These are phyloP conservation scores for Cutaneotrichosporon sp. DNA, from an alignment of 1,284 basidiomycete species.

Conservation along the genomic window DNA sequence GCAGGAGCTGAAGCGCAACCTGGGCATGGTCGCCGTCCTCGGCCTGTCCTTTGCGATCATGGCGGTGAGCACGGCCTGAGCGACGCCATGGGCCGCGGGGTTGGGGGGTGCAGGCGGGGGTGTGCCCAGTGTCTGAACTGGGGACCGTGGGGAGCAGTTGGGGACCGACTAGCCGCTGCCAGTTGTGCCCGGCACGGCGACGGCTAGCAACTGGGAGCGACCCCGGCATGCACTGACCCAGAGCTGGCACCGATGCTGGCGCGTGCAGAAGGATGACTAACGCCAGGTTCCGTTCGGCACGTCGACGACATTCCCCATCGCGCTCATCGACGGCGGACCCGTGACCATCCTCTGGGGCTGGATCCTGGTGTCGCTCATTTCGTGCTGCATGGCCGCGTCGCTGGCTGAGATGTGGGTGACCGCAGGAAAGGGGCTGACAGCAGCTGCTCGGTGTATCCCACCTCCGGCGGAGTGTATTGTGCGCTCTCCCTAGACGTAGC, in stretches of 20 bases:
- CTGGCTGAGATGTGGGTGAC: constrained; percentile 53
- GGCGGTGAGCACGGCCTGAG: constrained; percentile 47
- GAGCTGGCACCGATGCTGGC: too few relatives aligned
- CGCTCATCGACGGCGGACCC: constrained; percentile 55
- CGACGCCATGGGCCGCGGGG: too few relatives aligned
- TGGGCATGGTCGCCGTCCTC: constrained; percentile 57
- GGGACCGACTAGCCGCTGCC: too few relatives aligned
- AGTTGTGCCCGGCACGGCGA: too few relatives aligned
- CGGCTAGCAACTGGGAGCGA: too few relatives aligned
- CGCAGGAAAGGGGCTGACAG: constrained; percentile 6
- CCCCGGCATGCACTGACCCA: too few relatives aligned
- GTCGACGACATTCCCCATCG: constrained; percentile 53
- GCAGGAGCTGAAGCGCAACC: constrained; percentile 52
- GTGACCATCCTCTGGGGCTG: constrained; percentile 55
- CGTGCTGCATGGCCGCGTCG: constrained; percentile 54
- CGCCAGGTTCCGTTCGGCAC: constrained; percentile 42
- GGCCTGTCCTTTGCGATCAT: constrained; percentile 55
- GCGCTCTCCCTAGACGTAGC: constrained; percentile 12
- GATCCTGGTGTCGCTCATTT: constrained; percentile 56
- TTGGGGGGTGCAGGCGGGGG: too few relatives aligned
- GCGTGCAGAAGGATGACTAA: not conserved
- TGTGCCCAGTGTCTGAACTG: too few relatives aligned
- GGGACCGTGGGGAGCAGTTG: too few relatives aligned
- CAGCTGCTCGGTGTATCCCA: constrained; percentile 56
- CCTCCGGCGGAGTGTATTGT: constrained; percentile 57